Base-by-base conservation (phyloP, 2,329 filamentous ascomycete species). In the Lithohypha guttulata region DNA sequence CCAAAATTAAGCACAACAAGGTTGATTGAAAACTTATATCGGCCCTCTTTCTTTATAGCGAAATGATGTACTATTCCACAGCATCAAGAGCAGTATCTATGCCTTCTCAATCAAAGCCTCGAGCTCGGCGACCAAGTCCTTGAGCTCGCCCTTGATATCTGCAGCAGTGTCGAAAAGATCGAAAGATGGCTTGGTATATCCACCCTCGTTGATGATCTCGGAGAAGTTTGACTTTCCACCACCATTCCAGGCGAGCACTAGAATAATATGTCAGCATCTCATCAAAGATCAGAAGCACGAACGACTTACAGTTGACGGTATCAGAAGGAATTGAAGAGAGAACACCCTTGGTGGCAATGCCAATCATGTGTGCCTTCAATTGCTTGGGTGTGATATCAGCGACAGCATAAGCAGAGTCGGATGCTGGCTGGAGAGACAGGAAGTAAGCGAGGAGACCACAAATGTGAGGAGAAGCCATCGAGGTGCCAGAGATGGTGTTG, bases 401-500 rank as follows among this genome's bases (percentile, higher is more conserved):
- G 56, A 95, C 79, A 48, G 87, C 81, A 60, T 85, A 98, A 59
- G 84, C 86, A 28, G 93, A 98, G 66, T 93, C 84, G 55, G 75
- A 74, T 50, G 82, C 69, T 34, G 91, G 91, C 69, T 96, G 87
- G 42, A 98, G 85, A 50, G 91, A 98, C 45, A 98, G 79, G 68
- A 93, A 84, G 75, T 98, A 98, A 68, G 91, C 91, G 55, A 96
- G 72, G 49, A 98, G 85, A 75, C 91, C 91, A 59, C 80, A 81
- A 60, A 98, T 82, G 66, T 98, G 91, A 54, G 91, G 91, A 47
- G 91, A 96, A 47, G 91, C 91, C 91, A 98, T 98, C 40, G 91
- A 98, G 51, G 91, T 98, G 63, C 91, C 91, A 28, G 89, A 96
- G 70, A 98, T 98, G 68, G 85, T 95, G 79, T 98, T 98, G 70